Base-by-base conservation (phyloP, 371 early-diverging fungal genomes). In the Lichtheimia ornata region DNA sequence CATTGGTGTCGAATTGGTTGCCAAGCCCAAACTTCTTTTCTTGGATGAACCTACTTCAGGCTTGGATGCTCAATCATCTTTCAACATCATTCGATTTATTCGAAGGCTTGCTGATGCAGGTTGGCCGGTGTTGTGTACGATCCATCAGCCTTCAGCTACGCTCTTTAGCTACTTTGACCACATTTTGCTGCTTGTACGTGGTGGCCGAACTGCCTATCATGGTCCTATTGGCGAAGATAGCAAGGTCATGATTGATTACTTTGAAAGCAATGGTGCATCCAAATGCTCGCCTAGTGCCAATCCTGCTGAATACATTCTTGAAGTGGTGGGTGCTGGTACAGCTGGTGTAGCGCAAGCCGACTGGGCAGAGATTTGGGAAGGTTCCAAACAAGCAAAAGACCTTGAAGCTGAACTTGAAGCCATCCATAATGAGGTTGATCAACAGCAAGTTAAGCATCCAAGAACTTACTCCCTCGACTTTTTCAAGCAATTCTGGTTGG, bases 1-100 rank as follows among this genome's bases (percentile, higher is more conserved):
- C 15, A 88, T 90, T 35, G 90, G 77, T 13, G 63, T 72, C 56
- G 90, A 90, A 68, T 77, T 92, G n/a, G 85, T 92, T 7, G 84
- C 87, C 45, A 84, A 82, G 65, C 91, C 91, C 20, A 72, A 78
- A 42, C 74, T 92, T n/a, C 72, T 92, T 49, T 91, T 92, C 74
- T 73, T 94, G 57, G 94, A 94, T 69, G 94, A 94, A 70, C 91
- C 92, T 7, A 92, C 92, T 4, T 85, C 86, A 22, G 82, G 91
- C 54, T 75, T 84, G 22, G 89, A 83, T 62, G 74, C 83, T 12
- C 80, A 82, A 63, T 87, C 88, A 20, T 85, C 88, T 17, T 81
- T 82, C 66, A 87, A 85, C 61, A 85, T 91, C 53, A 68, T 90
- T 6, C 74, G 80, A 7, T 72, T 89, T 55, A 69, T 91, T 45